A percentile compares a stretch with the other conserved stretches of the same genome.
Conservation (phyloP, 2,329 filamentous ascomycete genomes). For the Fusarium circinatum region DNA sequence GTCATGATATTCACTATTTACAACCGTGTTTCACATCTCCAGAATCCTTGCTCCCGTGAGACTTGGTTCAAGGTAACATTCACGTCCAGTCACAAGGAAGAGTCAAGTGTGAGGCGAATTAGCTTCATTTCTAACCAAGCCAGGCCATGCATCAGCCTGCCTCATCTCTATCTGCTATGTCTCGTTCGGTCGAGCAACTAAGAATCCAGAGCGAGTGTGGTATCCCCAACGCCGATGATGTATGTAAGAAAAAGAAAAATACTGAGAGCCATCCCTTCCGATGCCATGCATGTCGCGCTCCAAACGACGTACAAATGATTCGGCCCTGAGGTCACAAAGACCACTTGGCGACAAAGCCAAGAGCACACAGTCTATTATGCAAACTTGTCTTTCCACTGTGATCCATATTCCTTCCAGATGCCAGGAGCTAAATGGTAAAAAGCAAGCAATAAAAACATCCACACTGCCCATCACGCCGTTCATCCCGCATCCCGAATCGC, state of each 20-base stretch:
- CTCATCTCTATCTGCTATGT: slow-evolving; percentile 35
- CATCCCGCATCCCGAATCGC: slow-evolving; percentile 43
- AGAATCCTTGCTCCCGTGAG: not conserved
- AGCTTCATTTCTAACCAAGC: slow-evolving; percentile 52
- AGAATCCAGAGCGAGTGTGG: slow-evolving; percentile 42
- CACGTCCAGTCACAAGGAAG: not conserved
- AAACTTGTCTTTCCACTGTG: slow-evolving; percentile 37
- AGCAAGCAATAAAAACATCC: slow-evolving; percentile 13
- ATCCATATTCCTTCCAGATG: slow-evolving; percentile 32
- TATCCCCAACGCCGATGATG: slow-evolving; percentile 42
- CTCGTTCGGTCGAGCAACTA: slow-evolving; percentile 14
- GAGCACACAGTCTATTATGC: slow-evolving; percentile 35
- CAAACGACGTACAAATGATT: slow-evolving; percentile 39
- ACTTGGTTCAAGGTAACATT: not conserved
- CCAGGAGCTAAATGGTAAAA: slow-evolving; percentile 31
- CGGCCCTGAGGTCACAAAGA: slow-evolving; percentile 18
- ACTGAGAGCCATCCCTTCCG: slow-evolving; percentile 33
- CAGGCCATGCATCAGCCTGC: slow-evolving; percentile 20
- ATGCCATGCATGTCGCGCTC: slow-evolving; percentile 39
- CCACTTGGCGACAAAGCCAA: slow-evolving; percentile 22
- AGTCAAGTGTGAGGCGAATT: slow-evolving; percentile 31
- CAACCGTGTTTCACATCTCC: no score
- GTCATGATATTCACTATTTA: not conserved
- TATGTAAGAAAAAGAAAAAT: slow-evolving; percentile 21
- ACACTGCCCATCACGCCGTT: slow-evolving; percentile 38